These are phyloP conservation scores for Penicillium paxilli DNA, from an alignment of 495 filamentous ascomycete species.

Conservation along the genomic window DNA sequence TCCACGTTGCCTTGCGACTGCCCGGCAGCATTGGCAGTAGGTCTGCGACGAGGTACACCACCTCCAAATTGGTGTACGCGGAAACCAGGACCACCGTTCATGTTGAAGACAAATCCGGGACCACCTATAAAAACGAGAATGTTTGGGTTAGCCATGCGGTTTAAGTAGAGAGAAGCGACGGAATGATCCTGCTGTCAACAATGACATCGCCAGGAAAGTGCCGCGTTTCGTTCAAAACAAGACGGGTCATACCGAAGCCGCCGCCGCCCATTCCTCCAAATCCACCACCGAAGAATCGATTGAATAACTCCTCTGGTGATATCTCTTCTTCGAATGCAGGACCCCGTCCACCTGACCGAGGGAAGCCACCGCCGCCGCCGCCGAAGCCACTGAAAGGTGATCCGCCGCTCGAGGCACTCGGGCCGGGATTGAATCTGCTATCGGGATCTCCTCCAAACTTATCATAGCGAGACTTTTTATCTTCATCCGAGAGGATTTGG, in stretches of 20 bases:
- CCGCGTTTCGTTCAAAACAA: no score
- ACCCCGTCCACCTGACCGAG: constrained; percentile 48
- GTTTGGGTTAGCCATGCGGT: no score
- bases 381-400: constrained; percentile 68
- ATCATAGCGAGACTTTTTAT: constrained; percentile 87
- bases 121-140: constrained; percentile 53
- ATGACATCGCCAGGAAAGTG: no score
- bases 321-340: constrained; percentile 85
- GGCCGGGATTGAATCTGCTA: constrained; percentile 68
- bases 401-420: constrained; percentile 43
- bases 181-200: no score
- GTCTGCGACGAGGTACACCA: constrained; percentile 63
- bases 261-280: constrained; percentile 54
- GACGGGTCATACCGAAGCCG: constrained; percentile 74
- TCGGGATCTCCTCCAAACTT: constrained; percentile 90
- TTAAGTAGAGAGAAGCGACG: no score
- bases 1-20: constrained; percentile 50
- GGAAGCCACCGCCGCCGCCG: constrained; percentile 56
- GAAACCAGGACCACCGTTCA: constrained; percentile 79
- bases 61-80: constrained; percentile 88
- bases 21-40: constrained; percentile 58
- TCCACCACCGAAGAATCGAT: constrained; percentile 82
- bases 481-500: constrained; percentile 86
- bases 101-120: constrained; percentile 88
- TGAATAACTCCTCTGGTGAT: constrained; percentile 93